Conservation (phyloP, 2,329 filamentous ascomycete genomes). For the Ophiocordyceps robertsii region DNA sequence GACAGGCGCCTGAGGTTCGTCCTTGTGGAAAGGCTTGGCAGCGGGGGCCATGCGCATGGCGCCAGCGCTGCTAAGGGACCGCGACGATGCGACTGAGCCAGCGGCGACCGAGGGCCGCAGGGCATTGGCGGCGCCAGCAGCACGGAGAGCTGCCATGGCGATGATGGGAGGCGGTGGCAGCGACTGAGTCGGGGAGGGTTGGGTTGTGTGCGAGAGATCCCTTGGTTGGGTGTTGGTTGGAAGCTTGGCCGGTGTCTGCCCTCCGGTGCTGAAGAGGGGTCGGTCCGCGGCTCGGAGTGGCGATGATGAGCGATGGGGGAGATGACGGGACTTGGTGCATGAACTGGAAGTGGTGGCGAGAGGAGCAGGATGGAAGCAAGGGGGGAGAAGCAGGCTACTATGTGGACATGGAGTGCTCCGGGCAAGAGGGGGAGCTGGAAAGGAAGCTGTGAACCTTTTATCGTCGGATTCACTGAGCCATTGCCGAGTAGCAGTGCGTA, state of each 20-base stretch:
- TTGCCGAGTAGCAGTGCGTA: not conserved
- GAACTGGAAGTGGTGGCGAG: not conserved
- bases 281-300: no score
- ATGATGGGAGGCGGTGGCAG: not conserved
- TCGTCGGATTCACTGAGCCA: not conserved
- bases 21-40: constrained; percentile 26
- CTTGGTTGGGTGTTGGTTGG: no score
- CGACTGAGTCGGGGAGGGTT: not conserved
- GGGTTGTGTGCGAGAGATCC: not conserved
- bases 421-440: not conserved
- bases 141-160: constrained; percentile 7
- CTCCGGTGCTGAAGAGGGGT: no score
- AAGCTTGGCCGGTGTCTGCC: no score
- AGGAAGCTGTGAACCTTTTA: not conserved
- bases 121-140: constrained; percentile 2
- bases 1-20: constrained; percentile 37
- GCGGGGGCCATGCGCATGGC: constrained; percentile 14
- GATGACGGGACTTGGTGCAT: no score
- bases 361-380: not conserved
- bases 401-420: no score
- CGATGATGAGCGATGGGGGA: no score
- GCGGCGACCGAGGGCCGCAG: constrained; percentile 1
- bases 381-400: not conserved
- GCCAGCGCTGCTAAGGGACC: constrained; percentile 5
- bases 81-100: constrained; percentile 1